Evolutionary conservation across 148 eudicot species (phyloP).

Genomic region (Bassia scoparia): DNA sequence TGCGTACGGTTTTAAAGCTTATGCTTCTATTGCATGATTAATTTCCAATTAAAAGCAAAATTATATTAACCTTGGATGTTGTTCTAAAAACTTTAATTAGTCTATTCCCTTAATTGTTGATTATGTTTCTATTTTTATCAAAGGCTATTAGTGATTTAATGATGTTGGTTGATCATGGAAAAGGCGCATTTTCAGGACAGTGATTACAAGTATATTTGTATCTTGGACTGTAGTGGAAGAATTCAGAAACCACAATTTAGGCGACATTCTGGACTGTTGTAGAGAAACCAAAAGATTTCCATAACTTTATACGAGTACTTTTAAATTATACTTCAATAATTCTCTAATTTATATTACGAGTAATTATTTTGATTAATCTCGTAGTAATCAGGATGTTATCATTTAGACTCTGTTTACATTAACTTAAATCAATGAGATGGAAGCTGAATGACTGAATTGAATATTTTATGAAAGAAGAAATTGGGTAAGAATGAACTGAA

Average conservation of each 20-base stretch:
- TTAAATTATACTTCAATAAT: too few relatives aligned
- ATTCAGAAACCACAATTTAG: constrained; percentile 3
- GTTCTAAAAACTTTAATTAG: neutral
- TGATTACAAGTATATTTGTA: neutral
- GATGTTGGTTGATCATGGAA: neutral
- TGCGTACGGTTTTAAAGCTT: too few relatives aligned
- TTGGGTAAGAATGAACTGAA: too few relatives aligned
- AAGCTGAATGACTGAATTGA: too few relatives aligned
- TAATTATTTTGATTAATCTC: too few relatives aligned
- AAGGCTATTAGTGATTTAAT: neutral
- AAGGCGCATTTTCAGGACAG: neutral
- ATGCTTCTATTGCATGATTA: neutral
- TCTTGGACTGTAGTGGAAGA: neutral
- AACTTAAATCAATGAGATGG: too few relatives aligned
- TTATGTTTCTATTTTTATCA: too few relatives aligned
- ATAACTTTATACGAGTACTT: neutral
- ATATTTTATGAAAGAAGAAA: too few relatives aligned
- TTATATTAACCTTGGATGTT: neutral
- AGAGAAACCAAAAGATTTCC: neutral
- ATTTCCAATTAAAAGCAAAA: neutral
- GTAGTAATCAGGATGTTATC: too few relatives aligned
- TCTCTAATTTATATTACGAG: too few relatives aligned
- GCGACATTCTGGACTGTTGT: neutral
- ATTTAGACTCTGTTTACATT: too few relatives aligned
- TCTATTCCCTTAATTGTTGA: neutral